phyloP scores from a whole-genome alignment of 176 grass and related monocot genomes.

The Oryza australiensis region DNA sequence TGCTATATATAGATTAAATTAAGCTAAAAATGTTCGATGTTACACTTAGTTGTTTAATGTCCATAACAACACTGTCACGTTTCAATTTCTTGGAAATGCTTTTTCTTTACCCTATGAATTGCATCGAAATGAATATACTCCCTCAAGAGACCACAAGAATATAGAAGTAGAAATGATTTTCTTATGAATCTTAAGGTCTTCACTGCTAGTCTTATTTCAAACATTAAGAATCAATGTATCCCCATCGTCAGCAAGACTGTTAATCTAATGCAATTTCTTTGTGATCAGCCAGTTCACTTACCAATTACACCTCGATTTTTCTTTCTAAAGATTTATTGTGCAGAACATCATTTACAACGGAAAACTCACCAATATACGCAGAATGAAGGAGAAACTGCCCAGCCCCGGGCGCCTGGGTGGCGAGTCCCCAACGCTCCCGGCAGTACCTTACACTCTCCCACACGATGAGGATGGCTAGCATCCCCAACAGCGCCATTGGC shows the following conservation, averaged over 20 bases:
- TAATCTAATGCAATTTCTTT: neutral
- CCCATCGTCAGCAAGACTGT: too few species aligned
- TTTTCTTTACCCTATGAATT: neutral
- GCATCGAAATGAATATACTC: neutral
- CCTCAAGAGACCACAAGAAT: neutral
- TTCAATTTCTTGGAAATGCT: neutral
- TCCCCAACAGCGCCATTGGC: constrained; percentile 71
- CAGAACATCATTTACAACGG: neutral
- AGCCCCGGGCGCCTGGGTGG: constrained; percentile 43
- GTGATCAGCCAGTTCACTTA: neutral
- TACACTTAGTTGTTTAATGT: too few species aligned
- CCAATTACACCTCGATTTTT: neutral
- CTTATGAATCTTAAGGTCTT: neutral
- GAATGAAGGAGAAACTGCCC: constrained; percentile 48
- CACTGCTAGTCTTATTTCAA: neutral
- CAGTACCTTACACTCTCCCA: constrained; percentile 79
- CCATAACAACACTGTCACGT: neutral
- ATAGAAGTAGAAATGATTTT: constrained; percentile 10
- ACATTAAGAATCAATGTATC: neutral
- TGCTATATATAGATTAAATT: neutral
- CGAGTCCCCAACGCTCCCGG: constrained; percentile 52
- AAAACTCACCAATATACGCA: constrained; percentile 59
- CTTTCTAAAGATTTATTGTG: neutral
- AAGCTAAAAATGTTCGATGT: too few species aligned
- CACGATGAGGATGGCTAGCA: constrained; percentile 59